These are phyloP conservation scores for Xerocomellus intermedius DNA, from an alignment of 768 basidiomycete species.

Conservation along the genomic window DNA sequence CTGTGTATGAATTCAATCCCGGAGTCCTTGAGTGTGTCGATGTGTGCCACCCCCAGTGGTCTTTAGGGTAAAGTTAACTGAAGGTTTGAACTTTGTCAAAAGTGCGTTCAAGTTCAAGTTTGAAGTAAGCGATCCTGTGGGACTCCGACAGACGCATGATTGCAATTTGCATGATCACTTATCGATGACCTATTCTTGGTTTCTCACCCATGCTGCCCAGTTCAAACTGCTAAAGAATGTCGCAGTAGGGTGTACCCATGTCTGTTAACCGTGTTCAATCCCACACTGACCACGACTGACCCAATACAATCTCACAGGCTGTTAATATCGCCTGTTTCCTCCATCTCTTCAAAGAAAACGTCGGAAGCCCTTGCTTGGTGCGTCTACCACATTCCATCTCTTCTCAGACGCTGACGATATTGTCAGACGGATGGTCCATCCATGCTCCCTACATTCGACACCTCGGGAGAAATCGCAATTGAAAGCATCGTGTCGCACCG, in stretches of 20 bases:
- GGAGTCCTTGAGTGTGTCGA: neutral
- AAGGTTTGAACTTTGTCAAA: neutral
- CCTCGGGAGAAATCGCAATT: conserved; percentile 56
- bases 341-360: conserved; percentile 63
- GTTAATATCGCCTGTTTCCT: conserved; percentile 54
- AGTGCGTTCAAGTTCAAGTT: too few relatives aligned
- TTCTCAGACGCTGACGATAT: neutral
- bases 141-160: neutral
- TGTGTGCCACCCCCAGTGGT: neutral
- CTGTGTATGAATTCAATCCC: neutral
- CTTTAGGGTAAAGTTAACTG: neutral
- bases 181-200: conserved; percentile 17
- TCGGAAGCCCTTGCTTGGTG: conserved; percentile 57
- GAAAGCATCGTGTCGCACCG: conserved; percentile 59
- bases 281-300: neutral
- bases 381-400: conserved; percentile 12
- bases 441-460: conserved; percentile 75
- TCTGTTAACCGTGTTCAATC: conserved; percentile 8
- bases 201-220: conserved; percentile 9
- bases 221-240: conserved; percentile 21
- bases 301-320: conserved; percentile 37
- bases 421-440: conserved; percentile 68
- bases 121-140: neutral
- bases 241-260: conserved; percentile 28
- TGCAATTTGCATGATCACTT: neutral